Conservation (phyloP, 768 basidiomycete species). For the Paxillus rubicundulus region DNA sequence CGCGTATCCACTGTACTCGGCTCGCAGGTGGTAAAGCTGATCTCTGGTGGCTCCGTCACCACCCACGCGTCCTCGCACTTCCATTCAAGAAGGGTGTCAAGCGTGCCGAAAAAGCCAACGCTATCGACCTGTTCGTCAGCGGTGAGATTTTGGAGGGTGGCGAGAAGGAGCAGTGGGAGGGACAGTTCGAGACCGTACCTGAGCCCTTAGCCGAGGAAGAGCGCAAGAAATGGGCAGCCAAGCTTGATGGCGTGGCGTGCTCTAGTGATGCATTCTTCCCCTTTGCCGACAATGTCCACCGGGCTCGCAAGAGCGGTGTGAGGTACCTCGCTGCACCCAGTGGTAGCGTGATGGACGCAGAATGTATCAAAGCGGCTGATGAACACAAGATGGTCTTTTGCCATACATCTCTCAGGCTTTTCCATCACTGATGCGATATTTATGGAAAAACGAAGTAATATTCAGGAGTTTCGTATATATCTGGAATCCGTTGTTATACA, state of each 20-base stretch:
- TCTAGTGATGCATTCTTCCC: constrained; percentile 99
- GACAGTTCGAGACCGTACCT: constrained; percentile 74
- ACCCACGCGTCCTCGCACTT: constrained; percentile 86
- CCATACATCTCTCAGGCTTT: constrained; percentile 83
- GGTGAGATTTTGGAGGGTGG: constrained; percentile 86
- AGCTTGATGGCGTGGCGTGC: constrained; percentile 85
- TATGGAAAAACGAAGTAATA: background rate
- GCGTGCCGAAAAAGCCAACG: constrained; percentile 97
- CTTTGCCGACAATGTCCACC: constrained; percentile 96
- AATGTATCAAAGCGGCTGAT: constrained; percentile 95
- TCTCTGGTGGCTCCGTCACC: constrained; percentile 98
- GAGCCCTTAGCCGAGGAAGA: constrained; percentile 64
- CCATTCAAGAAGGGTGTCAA: constrained; percentile 98
- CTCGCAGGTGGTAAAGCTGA: constrained; percentile 98
- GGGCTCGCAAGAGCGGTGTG: constrained; percentile 89
- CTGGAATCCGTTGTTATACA: background rate
- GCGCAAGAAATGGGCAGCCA: constrained; percentile 66
- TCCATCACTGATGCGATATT: constrained; percentile 66
- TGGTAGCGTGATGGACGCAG: constrained; percentile 96
- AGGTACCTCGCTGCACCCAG: constrained; percentile 87
- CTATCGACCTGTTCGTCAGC: constrained; percentile 93
- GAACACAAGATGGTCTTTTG: constrained; percentile 90
- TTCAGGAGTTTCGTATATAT: background rate
- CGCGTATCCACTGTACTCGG: constrained; percentile 98
- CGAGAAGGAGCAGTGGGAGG: constrained; percentile 90